Conservation (phyloP, 78 protist genomes). For the Salpingoeca rosetta region DNA sequence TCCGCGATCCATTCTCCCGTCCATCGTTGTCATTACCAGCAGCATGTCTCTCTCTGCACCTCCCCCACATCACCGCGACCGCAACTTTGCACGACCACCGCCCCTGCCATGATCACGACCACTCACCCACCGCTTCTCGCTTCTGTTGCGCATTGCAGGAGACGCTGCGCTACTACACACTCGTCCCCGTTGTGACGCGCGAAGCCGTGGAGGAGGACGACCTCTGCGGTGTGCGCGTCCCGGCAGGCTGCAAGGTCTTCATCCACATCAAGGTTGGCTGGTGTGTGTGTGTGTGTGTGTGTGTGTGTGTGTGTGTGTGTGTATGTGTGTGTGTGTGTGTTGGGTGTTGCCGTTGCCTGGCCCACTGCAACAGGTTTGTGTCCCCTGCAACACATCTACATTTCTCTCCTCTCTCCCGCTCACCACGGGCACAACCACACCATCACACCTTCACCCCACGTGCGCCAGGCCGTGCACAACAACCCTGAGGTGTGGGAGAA, state of each 20-base stretch:
- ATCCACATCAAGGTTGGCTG: not conserved
- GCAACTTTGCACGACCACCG: too few relatives aligned
- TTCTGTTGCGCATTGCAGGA: too few relatives aligned
- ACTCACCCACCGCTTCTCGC: too few relatives aligned
- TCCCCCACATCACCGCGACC: too few relatives aligned
- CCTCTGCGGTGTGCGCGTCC: not conserved
- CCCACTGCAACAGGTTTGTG: too few relatives aligned
- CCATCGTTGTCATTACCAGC: too few relatives aligned
- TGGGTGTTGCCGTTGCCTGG: too few relatives aligned
- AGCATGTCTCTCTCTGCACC: too few relatives aligned
- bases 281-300: not conserved
- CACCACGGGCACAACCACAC: not conserved
- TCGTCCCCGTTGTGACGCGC: slow-evolving; percentile 14
- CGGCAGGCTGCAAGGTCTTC: slow-evolving; percentile 3
- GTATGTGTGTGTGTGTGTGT: not conserved
- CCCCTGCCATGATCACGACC: too few relatives aligned
- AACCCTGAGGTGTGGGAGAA: not conserved
- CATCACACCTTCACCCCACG: too few relatives aligned
- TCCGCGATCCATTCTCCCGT: too few relatives aligned
- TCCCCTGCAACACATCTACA: not conserved
- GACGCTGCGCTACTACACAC: slow-evolving; percentile 6
- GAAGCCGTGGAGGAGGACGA: not conserved
- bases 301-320: not conserved
- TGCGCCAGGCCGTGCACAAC: slow-evolving; percentile 8
- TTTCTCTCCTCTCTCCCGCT: not conserved